Percentiles rank a stretch among this genome's conserved stretches.
phyloP scores from a whole-genome alignment of 208 protist species.

The Wallacemonas collosoma region DNA sequence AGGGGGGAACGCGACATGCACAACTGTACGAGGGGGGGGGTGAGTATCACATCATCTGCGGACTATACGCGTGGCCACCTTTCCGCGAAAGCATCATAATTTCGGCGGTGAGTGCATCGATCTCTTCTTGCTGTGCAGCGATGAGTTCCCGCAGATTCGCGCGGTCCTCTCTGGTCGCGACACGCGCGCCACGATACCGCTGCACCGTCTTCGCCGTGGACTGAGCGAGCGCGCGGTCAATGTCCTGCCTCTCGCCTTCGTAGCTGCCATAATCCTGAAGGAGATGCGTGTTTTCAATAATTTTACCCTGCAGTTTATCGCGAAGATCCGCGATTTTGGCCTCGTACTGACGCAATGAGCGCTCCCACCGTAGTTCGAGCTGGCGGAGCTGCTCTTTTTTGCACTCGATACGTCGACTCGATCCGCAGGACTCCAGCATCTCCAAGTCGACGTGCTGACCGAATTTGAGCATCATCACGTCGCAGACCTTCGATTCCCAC shows the following conservation, averaged over 20 bases:
- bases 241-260: constrained; percentile 69
- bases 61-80: constrained; percentile 91
- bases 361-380: constrained; percentile 81
- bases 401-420: constrained; percentile 87
- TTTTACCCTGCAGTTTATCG: constrained; percentile 52
- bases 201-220: constrained; percentile 77
- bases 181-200: constrained; percentile 58
- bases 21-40: no score
- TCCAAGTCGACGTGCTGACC: constrained; percentile 94
- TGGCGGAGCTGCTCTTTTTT: constrained; percentile 88
- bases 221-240: constrained; percentile 71
- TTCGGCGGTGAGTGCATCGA: constrained; percentile 92
- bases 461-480: constrained; percentile 96
- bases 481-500: constrained; percentile 88
- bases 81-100: constrained; percentile 93
- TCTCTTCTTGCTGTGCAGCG: constrained; percentile 89
- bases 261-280: constrained; percentile 88
- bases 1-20: no score
- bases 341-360: constrained; percentile 63
- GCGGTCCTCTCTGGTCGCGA: constrained; percentile 83
- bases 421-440: constrained; percentile 84
- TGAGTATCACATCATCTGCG: constrained; percentile 22
- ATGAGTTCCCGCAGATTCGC: constrained; percentile 87
- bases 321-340: constrained; percentile 70
- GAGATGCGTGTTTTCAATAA: constrained; percentile 86